Evolutionary conservation across 2,329 filamentous ascomycete genomes (phyloP).

Genomic region (Diaporthe capsici): DNA sequence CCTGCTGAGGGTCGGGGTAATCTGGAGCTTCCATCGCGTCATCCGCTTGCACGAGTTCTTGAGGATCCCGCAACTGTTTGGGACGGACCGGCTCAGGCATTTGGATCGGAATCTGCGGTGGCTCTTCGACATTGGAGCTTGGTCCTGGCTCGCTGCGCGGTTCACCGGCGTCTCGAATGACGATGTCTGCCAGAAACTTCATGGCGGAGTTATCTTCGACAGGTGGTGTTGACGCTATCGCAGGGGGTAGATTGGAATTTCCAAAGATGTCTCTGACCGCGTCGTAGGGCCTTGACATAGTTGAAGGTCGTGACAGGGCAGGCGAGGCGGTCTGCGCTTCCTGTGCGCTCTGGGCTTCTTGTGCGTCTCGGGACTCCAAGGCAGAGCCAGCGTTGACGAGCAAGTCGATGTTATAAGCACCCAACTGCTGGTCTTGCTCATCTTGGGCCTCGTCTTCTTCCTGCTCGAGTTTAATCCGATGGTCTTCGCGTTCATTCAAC

Average conservation of each 20-base stretch:
- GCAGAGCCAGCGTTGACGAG: constrained; percentile 43
- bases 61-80: constrained; percentile 37
- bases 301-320: constrained; percentile 41
- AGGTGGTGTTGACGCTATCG: constrained; percentile 41
- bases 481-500: constrained; percentile 43
- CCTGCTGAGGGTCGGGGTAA: constrained; percentile 38
- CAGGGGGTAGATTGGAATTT: constrained; percentile 48
- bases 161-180: neutral
- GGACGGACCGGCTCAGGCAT: constrained; percentile 42
- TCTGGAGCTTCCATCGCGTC: constrained; percentile 10
- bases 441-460: constrained; percentile 45
- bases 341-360: constrained; percentile 36
- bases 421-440: constrained; percentile 37
- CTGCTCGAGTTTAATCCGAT: constrained; percentile 43
- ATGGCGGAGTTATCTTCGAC: constrained; percentile 26
- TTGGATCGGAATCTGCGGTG: constrained; percentile 37
- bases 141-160: neutral
- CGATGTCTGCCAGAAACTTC: constrained; percentile 37
- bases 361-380: constrained; percentile 32
- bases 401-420: constrained; percentile 43
- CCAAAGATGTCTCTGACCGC: constrained; percentile 61
- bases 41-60: constrained; percentile 38
- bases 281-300: constrained; percentile 58
- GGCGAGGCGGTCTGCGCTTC: constrained; percentile 30
- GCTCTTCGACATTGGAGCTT: constrained; percentile 27